A percentile compares a stretch with the other conserved stretches of the same genome.
Conservation (phyloP, 2,329 filamentous ascomycete genomes). For the Neurospora sp. region DNA sequence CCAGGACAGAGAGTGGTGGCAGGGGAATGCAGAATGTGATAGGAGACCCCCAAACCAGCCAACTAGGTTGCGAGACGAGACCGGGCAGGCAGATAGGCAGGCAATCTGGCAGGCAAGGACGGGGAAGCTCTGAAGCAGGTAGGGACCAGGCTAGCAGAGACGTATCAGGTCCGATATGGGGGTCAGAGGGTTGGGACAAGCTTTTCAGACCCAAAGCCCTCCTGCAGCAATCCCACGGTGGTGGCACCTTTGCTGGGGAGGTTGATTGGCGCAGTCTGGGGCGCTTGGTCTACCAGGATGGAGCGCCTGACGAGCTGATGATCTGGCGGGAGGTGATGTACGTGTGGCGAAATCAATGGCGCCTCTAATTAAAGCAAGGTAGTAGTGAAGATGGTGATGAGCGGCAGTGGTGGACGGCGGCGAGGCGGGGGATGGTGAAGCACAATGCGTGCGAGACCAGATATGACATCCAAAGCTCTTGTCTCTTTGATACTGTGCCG, state of each 20-base stretch:
- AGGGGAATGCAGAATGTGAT: conserved; percentile 13
- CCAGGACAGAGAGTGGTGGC: conserved; percentile 1
- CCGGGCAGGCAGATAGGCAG: conserved; percentile 2
- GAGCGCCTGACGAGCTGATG: conserved; percentile 8
- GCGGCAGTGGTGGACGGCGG: conserved; percentile 6
- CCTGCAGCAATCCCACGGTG: conserved; percentile 21
- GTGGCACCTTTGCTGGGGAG: conserved; percentile 18
- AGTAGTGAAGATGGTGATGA: conserved; percentile 5
- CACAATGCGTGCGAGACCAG: conserved; percentile 9
- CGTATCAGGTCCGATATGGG: conserved; percentile 10
- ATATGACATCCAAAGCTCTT: conserved; percentile 8
- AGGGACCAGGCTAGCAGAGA: not conserved
- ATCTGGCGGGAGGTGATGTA: conserved; percentile 2
- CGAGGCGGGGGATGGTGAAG: conserved; percentile 3
- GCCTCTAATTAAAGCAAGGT: conserved; percentile 11
- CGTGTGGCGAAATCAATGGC: conserved; percentile 12
- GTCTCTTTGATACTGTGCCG: conserved; percentile 4
- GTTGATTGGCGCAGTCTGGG: conserved; percentile 19
- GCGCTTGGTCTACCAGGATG: conserved; percentile 13
- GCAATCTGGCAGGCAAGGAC: not conserved
- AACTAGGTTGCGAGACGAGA: conserved; percentile 2
- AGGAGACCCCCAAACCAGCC: conserved; percentile 4
- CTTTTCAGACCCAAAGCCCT: conserved; percentile 9
- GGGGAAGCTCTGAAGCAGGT: not conserved
- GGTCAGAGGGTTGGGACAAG: conserved; percentile 9